Percentiles rank a stretch among this genome's conserved stretches.
Conservation (phyloP, 2,329 filamentous ascomycete species). For the Fusarium sp. region DNA sequence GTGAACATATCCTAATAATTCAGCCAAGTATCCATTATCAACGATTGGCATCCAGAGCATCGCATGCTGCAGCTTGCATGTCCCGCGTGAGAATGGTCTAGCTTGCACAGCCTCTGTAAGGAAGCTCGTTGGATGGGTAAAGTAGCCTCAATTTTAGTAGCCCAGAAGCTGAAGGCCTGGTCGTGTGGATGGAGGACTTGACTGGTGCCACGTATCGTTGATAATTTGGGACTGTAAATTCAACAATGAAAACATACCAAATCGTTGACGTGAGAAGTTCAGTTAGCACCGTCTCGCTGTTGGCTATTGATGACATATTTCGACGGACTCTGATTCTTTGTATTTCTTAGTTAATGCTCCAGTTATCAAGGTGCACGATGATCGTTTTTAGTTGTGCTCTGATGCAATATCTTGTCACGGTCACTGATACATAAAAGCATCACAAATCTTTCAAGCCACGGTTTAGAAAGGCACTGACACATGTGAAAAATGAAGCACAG, state of each 20-base stretch:
- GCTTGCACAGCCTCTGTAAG: neutral
- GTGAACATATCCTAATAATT: neutral
- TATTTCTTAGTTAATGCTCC: neutral
- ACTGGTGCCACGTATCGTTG: conserved; percentile 33
- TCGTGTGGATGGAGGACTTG: neutral
- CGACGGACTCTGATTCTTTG: neutral
- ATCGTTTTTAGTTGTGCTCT: neutral
- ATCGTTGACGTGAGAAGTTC: neutral
- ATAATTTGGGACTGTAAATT: neutral
- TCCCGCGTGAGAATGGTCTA: neutral
- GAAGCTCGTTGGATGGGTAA: neutral
- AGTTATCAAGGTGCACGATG: neutral
- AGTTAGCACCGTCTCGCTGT: neutral
- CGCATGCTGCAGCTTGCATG: neutral
- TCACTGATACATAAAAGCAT: neutral
- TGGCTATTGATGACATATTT: neutral
- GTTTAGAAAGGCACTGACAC: neutral
- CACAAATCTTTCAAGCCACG: neutral
- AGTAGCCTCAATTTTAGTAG: neutral
- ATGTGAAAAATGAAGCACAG: neutral
- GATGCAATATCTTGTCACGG: conserved; percentile 10
- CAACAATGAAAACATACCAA: neutral
- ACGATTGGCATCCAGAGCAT: neutral
- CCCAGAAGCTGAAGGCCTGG: neutral
- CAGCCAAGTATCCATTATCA: neutral